Evolutionary conservation across 257 asterid genomes (phyloP).

Genomic region (Nicotiana benthamiana): DNA sequence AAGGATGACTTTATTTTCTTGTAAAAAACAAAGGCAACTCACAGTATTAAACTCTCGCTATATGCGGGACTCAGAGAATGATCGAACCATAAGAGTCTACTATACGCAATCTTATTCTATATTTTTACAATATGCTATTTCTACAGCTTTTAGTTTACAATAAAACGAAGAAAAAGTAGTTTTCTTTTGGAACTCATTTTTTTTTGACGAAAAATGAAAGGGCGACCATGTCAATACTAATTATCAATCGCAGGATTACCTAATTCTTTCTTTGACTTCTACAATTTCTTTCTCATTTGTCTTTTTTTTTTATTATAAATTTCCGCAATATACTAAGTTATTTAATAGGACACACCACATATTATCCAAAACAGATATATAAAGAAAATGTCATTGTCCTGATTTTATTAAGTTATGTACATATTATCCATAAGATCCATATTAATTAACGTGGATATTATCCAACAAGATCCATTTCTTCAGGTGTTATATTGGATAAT

Average conservation of each 20-base stretch:
- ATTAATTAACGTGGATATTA: not conserved
- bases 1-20: not conserved
- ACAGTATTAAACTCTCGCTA: no score
- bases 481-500: not conserved
- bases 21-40: no score
- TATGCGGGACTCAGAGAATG: no score
- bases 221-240: not conserved
- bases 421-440: not conserved
- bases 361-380: not conserved
- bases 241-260: not conserved
- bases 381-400: not conserved
- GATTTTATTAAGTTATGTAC: not conserved
- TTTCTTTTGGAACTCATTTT: not conserved
- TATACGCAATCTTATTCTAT: no score
- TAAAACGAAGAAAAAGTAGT: not conserved
- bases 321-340: not conserved
- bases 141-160: no score
- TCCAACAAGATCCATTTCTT: constrained; percentile 2
- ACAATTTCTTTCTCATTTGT: not conserved
- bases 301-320: not conserved
- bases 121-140: no score
- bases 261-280: not conserved
- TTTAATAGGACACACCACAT: not conserved
- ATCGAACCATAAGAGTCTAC: no score
- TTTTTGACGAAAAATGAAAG: not conserved